Evolutionary conservation across 306 rosid species (phyloP).

Genomic region (Leucaena leucocephala): DNA sequence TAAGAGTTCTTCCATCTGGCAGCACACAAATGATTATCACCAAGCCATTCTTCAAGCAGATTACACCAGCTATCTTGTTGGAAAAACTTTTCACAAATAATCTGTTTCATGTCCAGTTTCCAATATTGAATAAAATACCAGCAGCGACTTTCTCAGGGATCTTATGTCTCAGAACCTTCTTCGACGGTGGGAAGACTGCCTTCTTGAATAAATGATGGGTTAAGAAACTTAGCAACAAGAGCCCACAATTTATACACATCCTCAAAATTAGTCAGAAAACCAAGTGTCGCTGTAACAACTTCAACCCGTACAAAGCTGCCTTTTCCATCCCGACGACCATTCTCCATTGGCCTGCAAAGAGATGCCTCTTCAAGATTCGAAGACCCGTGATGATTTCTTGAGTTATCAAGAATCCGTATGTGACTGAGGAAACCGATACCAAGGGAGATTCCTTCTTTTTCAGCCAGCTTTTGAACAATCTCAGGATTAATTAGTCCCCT

Average conservation of each 20-base stretch:
- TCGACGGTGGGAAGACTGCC: too few species aligned
- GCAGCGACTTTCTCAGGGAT: not conserved
- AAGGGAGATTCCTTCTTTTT: constrained; percentile 83
- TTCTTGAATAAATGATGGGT: too few species aligned
- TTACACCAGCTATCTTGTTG: constrained; percentile 21
- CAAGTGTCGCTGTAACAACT: constrained; percentile 88
- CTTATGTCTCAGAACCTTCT: too few species aligned
- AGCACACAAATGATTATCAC: constrained; percentile 36
- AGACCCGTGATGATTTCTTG: constrained; percentile 56
- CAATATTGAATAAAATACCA: constrained; percentile 34
- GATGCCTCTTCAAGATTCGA: constrained; percentile 64
- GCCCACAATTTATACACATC: constrained; percentile 82
- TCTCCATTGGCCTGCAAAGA: constrained; percentile 82
- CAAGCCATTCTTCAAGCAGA: constrained; percentile 36
- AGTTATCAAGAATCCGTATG: constrained; percentile 65
- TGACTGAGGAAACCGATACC: constrained; percentile 90
- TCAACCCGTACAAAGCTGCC: constrained; percentile 70
- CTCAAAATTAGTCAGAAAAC: constrained; percentile 90
- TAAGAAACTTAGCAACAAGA: too few species aligned
- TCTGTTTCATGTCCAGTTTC: constrained; percentile 35
- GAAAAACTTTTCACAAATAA: constrained; percentile 28
- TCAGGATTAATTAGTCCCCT: constrained; percentile 79
- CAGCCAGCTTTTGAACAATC: constrained; percentile 90
- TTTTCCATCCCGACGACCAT: constrained; percentile 61
- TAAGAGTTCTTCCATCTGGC: constrained; percentile 36